These are phyloP conservation scores for Clitopilus hobsonii DNA, from an alignment of 768 basidiomycete species.

Conservation along the genomic window DNA sequence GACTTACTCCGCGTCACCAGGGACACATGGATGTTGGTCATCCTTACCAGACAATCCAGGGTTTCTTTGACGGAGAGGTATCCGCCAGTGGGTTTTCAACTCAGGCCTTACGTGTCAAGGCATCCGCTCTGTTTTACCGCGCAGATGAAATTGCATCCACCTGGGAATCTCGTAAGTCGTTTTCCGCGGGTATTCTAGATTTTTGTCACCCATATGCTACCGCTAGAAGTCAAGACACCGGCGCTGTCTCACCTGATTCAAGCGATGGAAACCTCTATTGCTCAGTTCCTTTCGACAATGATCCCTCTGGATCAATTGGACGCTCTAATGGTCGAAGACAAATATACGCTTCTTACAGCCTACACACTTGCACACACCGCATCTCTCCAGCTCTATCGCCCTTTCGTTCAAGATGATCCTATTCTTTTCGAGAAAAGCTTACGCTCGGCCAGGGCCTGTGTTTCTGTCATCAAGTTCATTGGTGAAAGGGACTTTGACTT, in stretches of 20 bases:
- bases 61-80: slow-evolving; percentile 59
- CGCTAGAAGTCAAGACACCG: slow-evolving; percentile 38
- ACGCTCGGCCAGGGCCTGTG: slow-evolving; percentile 55
- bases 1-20: slow-evolving; percentile 28
- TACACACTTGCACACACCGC: slow-evolving; percentile 68
- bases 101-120: slow-evolving; percentile 65
- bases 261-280: slow-evolving; percentile 58
- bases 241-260: slow-evolving; percentile 55
- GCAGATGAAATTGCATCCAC: slow-evolving; percentile 56
- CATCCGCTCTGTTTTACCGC: slow-evolving; percentile 68
- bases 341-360: slow-evolving; percentile 50
- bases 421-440: slow-evolving; percentile 64
- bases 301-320: slow-evolving; percentile 64
- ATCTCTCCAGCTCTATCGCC: slow-evolving; percentile 59
- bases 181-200: neutral
- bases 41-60: slow-evolving; percentile 53
- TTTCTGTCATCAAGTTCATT: slow-evolving; percentile 58
- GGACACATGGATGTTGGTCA: slow-evolving; percentile 49
- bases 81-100: slow-evolving; percentile 57
- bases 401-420: slow-evolving; percentile 55
- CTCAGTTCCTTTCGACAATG: slow-evolving; percentile 58
- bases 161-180: slow-evolving; percentile 54
- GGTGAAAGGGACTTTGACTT: slow-evolving; percentile 61
- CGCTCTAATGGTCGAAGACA: slow-evolving; percentile 49
- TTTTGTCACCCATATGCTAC: slow-evolving; percentile 14